Percentiles rank a stretch among this genome's conserved stretches.
Conservation (phyloP, 2,329 filamentous ascomycete genomes). For the Fusarium humuli region DNA sequence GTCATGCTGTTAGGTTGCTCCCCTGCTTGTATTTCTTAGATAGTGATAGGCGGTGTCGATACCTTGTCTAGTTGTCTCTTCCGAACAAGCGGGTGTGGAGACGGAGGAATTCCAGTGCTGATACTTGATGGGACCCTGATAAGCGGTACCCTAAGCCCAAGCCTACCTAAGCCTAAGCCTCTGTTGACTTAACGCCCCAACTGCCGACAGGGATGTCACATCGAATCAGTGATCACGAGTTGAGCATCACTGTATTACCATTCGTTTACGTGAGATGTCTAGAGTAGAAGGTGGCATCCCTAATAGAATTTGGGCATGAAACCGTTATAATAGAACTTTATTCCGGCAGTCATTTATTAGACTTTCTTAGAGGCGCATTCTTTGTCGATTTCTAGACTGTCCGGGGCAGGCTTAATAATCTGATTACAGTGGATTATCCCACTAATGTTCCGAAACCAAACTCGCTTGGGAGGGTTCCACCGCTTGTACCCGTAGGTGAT, state of each 20-base stretch:
- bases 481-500: neutral
- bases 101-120: conserved; percentile 21
- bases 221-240: neutral
- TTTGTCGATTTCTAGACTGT: neutral
- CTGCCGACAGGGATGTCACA: conserved; percentile 35
- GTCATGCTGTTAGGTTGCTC: neutral
- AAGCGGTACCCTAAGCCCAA: conserved; percentile 15
- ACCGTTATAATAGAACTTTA: neutral
- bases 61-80: conserved; percentile 28
- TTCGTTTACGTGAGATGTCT: conserved; percentile 27
- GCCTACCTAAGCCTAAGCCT: neutral
- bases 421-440: conserved; percentile 18
- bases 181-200: conserved; percentile 9
- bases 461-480: conserved; percentile 10
- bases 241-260: neutral
- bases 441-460: conserved; percentile 23
- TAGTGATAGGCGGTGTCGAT: conserved; percentile 34
- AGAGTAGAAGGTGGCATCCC: conserved; percentile 32
- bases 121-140: conserved; percentile 14
- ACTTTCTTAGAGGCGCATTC: neutral
- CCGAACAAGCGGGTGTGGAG: conserved; percentile 26
- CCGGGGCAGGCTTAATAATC: neutral
- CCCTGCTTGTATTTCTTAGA: conserved; percentile 8
- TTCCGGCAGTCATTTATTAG: neutral
- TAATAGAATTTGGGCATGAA: conserved; percentile 14